phyloP scores from a whole-genome alignment of 2,329 filamentous ascomycete genomes.

The Penicillium digitatum region DNA sequence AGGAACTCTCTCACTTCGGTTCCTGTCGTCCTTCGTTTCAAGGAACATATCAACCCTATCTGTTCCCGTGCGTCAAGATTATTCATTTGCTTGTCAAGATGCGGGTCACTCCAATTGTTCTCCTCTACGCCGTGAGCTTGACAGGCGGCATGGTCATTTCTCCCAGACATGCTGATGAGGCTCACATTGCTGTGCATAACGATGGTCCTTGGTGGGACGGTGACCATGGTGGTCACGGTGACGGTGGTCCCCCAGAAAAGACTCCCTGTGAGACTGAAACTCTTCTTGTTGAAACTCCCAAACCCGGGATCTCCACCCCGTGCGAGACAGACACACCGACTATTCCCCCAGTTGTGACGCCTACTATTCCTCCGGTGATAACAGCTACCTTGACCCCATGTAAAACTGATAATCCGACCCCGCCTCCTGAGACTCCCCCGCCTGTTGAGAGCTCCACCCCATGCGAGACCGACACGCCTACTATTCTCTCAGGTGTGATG shows the following conservation, averaged over 20 bases:
- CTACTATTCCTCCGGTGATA: too few species aligned
- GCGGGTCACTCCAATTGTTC: slow-evolving; percentile 17
- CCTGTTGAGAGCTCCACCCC: neutral
- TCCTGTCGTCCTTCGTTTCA: slow-evolving; percentile 33
- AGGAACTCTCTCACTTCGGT: slow-evolving; percentile 49
- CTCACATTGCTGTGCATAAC: slow-evolving; percentile 7
- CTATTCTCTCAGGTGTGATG: neutral
- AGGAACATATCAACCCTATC: neutral
- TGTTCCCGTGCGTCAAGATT: neutral
- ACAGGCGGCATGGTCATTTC: slow-evolving; percentile 16
- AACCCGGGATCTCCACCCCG: neutral
- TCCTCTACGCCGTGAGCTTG: slow-evolving; percentile 18
- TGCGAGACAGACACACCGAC: slow-evolving; percentile 4
- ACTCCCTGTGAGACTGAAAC: slow-evolving; percentile 3
- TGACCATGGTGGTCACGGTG: neutral
- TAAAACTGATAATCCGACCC: neutral
- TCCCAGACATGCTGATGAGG: slow-evolving; percentile 14
- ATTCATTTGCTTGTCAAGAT: slow-evolving; percentile 19
- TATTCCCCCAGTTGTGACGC: neutral
- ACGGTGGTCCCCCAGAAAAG: neutral
- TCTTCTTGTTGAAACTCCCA: neutral
- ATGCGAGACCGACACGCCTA: slow-evolving; percentile 2
- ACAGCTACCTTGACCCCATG: neutral
- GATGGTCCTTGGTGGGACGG: slow-evolving; percentile 6
- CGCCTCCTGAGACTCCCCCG: neutral